Evolutionary conservation across 306 rosid species (phyloP), one percentile per base, ranked within the genome.

Genomic region (Vigna trinervia): DNA sequence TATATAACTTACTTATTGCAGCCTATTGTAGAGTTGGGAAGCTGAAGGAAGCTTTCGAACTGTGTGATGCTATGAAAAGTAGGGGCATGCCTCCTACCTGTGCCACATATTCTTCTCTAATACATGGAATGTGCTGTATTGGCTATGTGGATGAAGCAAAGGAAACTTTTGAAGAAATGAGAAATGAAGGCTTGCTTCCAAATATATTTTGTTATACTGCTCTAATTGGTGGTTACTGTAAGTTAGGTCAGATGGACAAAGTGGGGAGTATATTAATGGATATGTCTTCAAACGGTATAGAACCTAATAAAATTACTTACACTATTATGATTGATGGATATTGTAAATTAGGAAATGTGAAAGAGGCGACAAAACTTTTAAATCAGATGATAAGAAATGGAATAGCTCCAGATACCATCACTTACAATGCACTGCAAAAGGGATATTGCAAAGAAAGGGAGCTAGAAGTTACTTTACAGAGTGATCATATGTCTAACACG

Each of bases 311-410:
- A 82, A 69, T 86, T 84, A 90, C 96, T 54, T 90, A 88, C 78
- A 88, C 96, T 54, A 81, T 88, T 80, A 85, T 91, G 87, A 89
- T 91, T 57, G 89, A 85, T 63, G 91, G 92, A 71, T 84, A 88
- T 70, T 80, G 85, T 88, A 89, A 91, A 85, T 74, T 91, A 74
- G 94, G 94, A 20, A 84, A 89, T 62, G 68, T 70, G 86, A 78
- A 86, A 72, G 91, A 89, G 84, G 92, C 97, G 0, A 78, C 48
- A 26, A 84, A 71, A 70, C 86, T 87, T 77, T 41, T 90, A 41
- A 80, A 50, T 80, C 83, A 86, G 78, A 90, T 90, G 94, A 77
- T 61, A 79, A 67, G 68, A 72, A 86, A 78, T 71, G 86, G 88
- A 87, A 74, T 92, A 59, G 46, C 75, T 54, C 88, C 92, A 8